These are phyloP conservation scores for Picea glauca DNA, from an alignment of 75 land plant genomes.

Conservation along the genomic window DNA sequence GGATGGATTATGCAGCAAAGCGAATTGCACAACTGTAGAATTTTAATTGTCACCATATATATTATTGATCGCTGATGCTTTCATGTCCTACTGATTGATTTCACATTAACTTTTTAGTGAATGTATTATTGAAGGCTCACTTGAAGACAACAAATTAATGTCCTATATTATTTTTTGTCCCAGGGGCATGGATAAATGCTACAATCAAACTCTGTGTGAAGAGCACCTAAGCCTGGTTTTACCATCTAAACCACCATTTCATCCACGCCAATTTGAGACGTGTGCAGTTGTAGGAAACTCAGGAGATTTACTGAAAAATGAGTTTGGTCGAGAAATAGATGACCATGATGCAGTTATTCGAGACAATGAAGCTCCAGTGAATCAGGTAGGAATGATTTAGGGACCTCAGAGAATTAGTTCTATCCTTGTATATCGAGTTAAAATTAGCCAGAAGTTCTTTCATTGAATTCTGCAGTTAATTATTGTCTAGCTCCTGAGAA, in stretches of 20 bases:
- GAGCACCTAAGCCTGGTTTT: conserved; percentile 71
- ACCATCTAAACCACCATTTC: conserved; percentile 85
- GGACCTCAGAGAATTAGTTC: not conserved
- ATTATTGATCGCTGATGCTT: not conserved
- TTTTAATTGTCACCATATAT: not conserved
- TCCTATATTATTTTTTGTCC: conserved; percentile 1
- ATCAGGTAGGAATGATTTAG: conserved; percentile 39
- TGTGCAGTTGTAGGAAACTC: conserved; percentile 99
- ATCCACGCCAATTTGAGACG: conserved; percentile 76
- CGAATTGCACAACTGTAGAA: conserved; percentile 91
- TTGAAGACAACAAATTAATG: not conserved
- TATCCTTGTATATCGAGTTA: not conserved
- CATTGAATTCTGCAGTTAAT: not conserved
- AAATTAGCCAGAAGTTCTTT: not conserved
- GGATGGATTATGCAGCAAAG: conserved; percentile 93
- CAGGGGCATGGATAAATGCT: conserved; percentile 87
- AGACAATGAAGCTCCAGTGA: conserved; percentile 98
- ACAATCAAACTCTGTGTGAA: conserved; percentile 81
- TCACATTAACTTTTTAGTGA: not conserved
- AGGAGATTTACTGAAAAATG: conserved; percentile 82
- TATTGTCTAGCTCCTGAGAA: not conserved
- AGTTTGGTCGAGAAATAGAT: conserved; percentile 91
- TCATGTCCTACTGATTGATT: not conserved
- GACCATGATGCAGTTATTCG: conserved; percentile 89
- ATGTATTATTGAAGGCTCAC: not conserved